Evolutionary conservation across 768 basidiomycete genomes (phyloP).

Genomic region (Xerocomus spinulosus): DNA sequence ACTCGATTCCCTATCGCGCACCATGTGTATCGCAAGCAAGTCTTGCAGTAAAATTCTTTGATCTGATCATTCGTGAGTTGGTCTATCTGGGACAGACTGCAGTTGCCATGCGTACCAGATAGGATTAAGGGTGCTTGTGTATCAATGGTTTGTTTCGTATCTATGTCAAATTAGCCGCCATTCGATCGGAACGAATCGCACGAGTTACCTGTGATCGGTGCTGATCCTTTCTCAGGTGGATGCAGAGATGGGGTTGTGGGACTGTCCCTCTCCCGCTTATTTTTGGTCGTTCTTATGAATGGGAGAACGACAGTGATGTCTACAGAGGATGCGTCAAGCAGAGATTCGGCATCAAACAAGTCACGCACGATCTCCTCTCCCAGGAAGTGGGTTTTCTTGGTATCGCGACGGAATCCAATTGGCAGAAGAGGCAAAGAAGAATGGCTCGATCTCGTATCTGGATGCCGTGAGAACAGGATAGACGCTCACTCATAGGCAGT

Average conservation of each 20-base stretch:
- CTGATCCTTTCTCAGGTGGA: conserved; percentile 1
- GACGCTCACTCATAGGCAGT: not conserved
- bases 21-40: conserved; percentile 38
- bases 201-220: conserved; percentile 16
- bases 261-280: conserved; percentile 10
- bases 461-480: not conserved
- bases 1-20: conserved; percentile 24
- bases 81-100: not conserved
- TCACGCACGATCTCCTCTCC: conserved; percentile 36
- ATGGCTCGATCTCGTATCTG: conserved; percentile 41
- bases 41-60: conserved; percentile 30
- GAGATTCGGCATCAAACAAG: not conserved
- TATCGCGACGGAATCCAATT: conserved; percentile 42
- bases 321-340: conserved; percentile 10
- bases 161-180: conserved; percentile 7
- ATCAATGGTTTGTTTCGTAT: conserved; percentile 27
- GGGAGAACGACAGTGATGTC: conserved; percentile 43
- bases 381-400: conserved; percentile 30
- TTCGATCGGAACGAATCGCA: not conserved
- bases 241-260: conserved; percentile 13
- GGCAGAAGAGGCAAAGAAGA: conserved; percentile 41
- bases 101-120: conserved; percentile 10
- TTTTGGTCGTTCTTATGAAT: conserved; percentile 38
- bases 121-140: conserved; percentile 32
- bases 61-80: conserved; percentile 3